Base-by-base conservation (phyloP, 2,329 filamentous ascomycete genomes). In the Berkeleyomyces basicola region DNA sequence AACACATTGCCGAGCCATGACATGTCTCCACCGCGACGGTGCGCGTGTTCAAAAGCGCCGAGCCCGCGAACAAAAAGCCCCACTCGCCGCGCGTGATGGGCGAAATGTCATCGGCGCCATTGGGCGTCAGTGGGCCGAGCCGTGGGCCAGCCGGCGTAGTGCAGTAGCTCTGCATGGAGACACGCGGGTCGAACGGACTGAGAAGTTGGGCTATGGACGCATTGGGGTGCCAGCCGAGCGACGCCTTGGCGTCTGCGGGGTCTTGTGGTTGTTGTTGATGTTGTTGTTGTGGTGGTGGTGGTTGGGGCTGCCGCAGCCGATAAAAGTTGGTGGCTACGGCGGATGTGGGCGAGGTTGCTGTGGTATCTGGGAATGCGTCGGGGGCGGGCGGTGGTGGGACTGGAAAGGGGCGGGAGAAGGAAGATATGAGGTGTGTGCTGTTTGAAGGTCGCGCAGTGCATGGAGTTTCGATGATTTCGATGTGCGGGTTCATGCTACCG, bases 51-150 rank as follows among this genome's bases (percentile, higher is more conserved):
- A 58, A 36, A 33, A 49, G 76, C 36, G 72, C 73, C 37, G 76
- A 74, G 2, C 78, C 77, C 47, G 75, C 73, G 72, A 83, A 81
- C 67, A 85, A 70, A 68, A 82, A 81, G 0, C 81, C 79, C 82
- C 82, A 85, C 70, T 85, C 82, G 4, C 80, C 80, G 47, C 79
- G 75, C 7, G 82, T 85, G 33, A 80, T 77, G 4, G 82, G 82
- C 59, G 81, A 83, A 62, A 85, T 81, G 68, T 85, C 82, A 23
- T 82, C 81, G 66, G 80, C 82, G 6, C 73, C 77, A 66, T 83
- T 82, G 1, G 81, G 82, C 63, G 82, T 84, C 71, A 74, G 70
- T 0, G 81, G 78, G 0, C 79, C 80, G 23, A 76, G 66, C 58
- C 64, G 69, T 62, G 63, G 53, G 14, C 31, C 49, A 7, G 42